Conservation (phyloP, 2,329 filamentous ascomycete genomes). For the Penicillium palitans region DNA sequence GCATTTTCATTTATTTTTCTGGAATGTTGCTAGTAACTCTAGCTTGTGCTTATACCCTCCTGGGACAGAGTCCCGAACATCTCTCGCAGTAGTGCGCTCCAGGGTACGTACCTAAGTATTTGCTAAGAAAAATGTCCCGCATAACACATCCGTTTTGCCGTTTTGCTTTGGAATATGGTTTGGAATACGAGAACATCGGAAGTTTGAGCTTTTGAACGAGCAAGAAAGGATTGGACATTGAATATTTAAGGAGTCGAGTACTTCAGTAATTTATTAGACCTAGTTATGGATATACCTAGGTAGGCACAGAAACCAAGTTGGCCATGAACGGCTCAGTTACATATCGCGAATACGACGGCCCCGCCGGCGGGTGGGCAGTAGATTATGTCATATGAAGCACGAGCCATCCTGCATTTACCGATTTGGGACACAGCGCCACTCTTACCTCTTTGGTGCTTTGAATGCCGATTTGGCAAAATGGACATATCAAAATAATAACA, state of each 20-base stretch:
- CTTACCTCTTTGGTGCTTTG: not conserved
- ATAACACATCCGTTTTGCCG: not conserved
- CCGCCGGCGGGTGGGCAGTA: not conserved
- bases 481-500: not conserved
- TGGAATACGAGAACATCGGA: not conserved
- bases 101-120: not conserved
- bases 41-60: not conserved
- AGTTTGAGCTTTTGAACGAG: not conserved
- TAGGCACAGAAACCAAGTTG: not conserved
- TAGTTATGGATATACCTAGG: not conserved
- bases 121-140: not conserved
- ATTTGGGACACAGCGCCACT: constrained; percentile 7
- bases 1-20: not conserved
- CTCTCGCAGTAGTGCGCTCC: not conserved
- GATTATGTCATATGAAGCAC: constrained; percentile 13
- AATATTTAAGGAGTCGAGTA: not conserved
- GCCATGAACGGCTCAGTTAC: not conserved
- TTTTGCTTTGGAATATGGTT: not conserved
- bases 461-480: not conserved
- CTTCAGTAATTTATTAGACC: not conserved
- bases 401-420: constrained; percentile 16
- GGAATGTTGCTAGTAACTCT: not conserved
- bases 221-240: not conserved
- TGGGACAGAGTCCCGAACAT: not conserved
- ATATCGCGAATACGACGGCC: not conserved